Evolutionary conservation across 257 asterid species (phyloP), one percentile per base, ranked within the genome.

Genomic region (Buddleja alternifolia): DNA sequence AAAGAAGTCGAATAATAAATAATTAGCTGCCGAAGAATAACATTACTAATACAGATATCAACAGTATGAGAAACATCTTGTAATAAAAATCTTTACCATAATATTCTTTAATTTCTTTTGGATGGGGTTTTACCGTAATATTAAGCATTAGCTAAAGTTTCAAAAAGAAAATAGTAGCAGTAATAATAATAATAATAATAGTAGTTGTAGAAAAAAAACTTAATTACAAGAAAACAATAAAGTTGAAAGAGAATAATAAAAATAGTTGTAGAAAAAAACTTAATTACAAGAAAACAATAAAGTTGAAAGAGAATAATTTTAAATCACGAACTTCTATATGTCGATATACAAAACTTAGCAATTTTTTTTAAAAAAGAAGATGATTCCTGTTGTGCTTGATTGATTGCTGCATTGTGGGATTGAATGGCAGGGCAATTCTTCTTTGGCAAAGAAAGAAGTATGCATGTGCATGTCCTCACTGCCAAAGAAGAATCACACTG

Each of bases 341-440:
- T 54, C 14, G 36, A 36, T 48, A 20, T 29, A 16, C 37, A 66
- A 21, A 21, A 29, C 47, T 55, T 36, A 9, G 24, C 47, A 32
- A 65, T 16, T 19, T 17, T 40, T 53, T 39, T 6, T 6, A 14
- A 53, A 51, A 58, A 45, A 29, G 46, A 48, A 10, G 29, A 39
- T 16, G 9, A 20, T 14, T 37, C 0, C 50, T 52, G 17, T n/a
- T n/a, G 25, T 42, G 21, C 36, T 11, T 37, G 48, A 58, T 9
- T 15, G 24, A 41, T n/a, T 66, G 68, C 70, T 47, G 75, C 82
- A 78, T 66, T 78, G 85, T 74, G 81, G 79, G 80, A 70, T 70
- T 17, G 68, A 84, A 85, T 83, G 53, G 81, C 92, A 78, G 90
- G 92, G 86, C 90, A 89, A 86, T 83, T 89, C 96, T 89, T 88